Evolutionary conservation across 2,329 filamentous ascomycete genomes (phyloP), one percentile per base, ranked within the genome.

Genomic region (Dothiorella sarmentorum): DNA sequence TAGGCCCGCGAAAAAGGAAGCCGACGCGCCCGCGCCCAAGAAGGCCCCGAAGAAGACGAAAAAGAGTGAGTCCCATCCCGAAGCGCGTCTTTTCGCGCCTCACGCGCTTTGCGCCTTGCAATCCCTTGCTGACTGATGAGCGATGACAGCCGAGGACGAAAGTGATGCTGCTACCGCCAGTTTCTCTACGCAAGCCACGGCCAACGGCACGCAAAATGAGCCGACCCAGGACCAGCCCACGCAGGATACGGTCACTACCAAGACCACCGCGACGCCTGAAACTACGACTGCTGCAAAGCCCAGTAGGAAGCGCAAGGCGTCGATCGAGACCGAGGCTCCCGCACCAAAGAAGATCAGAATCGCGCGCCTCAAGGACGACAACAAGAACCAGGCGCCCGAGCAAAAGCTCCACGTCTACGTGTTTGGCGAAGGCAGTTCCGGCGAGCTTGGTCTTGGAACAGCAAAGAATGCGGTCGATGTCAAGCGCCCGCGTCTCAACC

Each of bases 401-500:
- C 73, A 84, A 63, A 76, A 79, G 24, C 80, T 94, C 60, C 85
- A 92, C 67, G 78, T 94, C 60, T 93, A 86, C 68, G 88, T 92
- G 55, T 93, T 90, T 66, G 90, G 90, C 55, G 88, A 91, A 71
- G 90, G 89, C 35, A 83, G 83, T 61, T 86, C 85, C n/a, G 90
- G 90, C 64, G 90, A 95, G 76, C 86, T 95, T 43, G 90, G 90
- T 35, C 82, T 95, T 17, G 90, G 90, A 35, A 74, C 80, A 2
- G 84, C 81, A 61, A 85, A 84, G 69, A 84, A 84, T 65, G 76
- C 81, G 38, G 84, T 89, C 63, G 87, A 91, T 64, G 87, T 90
- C 65, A 88, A 87, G 76, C 84, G 87, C 27, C 90, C 90, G 17
- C 86, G 88, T 55, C 75, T 88, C 60, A 90, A 90, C 69, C 75